These are phyloP conservation scores for Thelonectria blattea DNA, from an alignment of 2,329 filamentous ascomycete species.

Conservation along the genomic window DNA sequence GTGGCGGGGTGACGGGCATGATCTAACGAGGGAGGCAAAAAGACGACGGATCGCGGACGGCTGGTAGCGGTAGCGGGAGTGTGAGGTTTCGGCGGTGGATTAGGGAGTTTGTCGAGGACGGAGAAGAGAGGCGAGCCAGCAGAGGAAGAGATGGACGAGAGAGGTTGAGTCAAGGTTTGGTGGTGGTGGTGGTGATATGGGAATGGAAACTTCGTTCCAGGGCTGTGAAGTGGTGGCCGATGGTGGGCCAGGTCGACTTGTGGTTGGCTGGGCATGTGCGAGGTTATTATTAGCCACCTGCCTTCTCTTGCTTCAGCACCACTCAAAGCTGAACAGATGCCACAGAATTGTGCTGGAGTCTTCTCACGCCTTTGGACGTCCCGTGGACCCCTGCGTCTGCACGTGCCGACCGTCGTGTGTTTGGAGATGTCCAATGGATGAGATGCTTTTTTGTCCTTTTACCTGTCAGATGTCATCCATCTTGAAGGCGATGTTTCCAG, in stretches of 20 bases:
- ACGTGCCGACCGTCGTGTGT: constrained; percentile 35
- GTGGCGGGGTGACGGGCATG: constrained; percentile 38
- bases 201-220: constrained; percentile 6
- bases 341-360: not conserved
- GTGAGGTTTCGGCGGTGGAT: constrained; percentile 3
- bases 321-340: not conserved
- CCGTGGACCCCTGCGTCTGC: constrained; percentile 35
- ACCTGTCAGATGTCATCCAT: too few species aligned
- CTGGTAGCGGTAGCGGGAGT: too few species aligned
- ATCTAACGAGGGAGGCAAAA: constrained; percentile 32
- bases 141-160: constrained; percentile 1
- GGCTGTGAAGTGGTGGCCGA: constrained; percentile 13
- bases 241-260: not conserved
- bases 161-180: constrained; percentile 11
- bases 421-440: not conserved
- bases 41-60: not conserved
- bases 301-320: not conserved
- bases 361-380: too few species aligned
- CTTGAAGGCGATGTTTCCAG: too few species aligned
- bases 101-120: constrained; percentile 8
- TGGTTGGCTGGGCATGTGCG: constrained; percentile 17
- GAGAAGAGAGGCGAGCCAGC: not conserved
- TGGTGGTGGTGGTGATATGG: constrained; percentile 17
- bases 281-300: constrained; percentile 9
- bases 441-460: not conserved